Evolutionary conservation across 108 stramenopile genomes (phyloP).

Genomic region (Discostella stelligeroides): DNA sequence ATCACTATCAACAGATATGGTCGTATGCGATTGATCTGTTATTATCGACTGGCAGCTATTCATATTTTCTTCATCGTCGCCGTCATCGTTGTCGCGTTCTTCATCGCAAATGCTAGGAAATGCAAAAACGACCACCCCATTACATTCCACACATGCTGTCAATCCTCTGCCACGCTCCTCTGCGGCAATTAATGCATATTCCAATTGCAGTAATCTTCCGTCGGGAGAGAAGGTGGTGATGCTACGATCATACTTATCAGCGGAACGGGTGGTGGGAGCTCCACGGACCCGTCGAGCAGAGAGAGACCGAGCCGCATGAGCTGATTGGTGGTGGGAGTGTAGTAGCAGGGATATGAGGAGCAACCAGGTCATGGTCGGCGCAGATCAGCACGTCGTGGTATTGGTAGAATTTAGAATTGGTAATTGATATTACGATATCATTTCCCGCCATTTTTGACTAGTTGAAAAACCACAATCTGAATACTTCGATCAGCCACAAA

Average conservation of each 20-base stretch:
- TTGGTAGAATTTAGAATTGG: too few species aligned
- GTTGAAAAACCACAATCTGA: too few species aligned
- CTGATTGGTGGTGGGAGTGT: slow-evolving; percentile 2
- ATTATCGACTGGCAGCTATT: not conserved
- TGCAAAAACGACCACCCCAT: slow-evolving; percentile 40
- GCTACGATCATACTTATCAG: slow-evolving; percentile 66
- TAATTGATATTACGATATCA: too few species aligned
- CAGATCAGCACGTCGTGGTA: not conserved
- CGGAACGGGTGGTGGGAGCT: slow-evolving; percentile 12
- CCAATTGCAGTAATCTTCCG: slow-evolving; percentile 73
- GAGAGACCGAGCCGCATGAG: slow-evolving; percentile 38
- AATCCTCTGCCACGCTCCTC: slow-evolving; percentile 39
- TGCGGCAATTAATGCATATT: slow-evolving; percentile 74
- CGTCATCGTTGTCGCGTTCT: slow-evolving; percentile 4
- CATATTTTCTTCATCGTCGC: not conserved
- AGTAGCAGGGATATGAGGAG: slow-evolving; percentile 7
- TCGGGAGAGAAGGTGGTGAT: slow-evolving; percentile 72
- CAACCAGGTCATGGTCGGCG: slow-evolving; percentile 2
- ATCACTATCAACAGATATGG: slow-evolving; percentile 21
- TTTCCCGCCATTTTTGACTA: too few species aligned
- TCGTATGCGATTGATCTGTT: not conserved
- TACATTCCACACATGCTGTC: slow-evolving; percentile 32
- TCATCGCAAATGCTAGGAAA: slow-evolving; percentile 35
- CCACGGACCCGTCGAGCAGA: slow-evolving; percentile 35
- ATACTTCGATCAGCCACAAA: too few species aligned